Base-by-base conservation (phyloP, 2,329 filamentous ascomycete genomes). In the Pseudonectria buxi region DNA sequence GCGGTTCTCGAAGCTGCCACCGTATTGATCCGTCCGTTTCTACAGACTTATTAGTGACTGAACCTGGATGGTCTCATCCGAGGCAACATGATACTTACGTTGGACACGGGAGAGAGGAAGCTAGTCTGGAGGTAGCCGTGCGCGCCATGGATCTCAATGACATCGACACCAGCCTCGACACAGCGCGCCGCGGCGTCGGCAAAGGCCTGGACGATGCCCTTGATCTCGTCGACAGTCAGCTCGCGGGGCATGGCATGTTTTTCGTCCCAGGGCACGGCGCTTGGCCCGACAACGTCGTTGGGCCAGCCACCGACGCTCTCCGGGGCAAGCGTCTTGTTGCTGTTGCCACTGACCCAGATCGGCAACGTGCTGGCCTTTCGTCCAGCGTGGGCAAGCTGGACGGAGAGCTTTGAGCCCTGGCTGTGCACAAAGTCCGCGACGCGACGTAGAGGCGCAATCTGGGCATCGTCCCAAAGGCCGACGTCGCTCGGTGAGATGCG, bases 331-430 rank as follows among this genome's bases (percentile, higher is more conserved):
- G 50, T 76, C 39, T 56, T 58, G 56, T 32, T 72, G 59, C 68
- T 71, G 2, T 47, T 47, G 14, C 53, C 56, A 12, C 49, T 51
- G 70, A 86, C 61, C 82, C 83, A 90, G 1, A 76, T 75, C 0
- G 78, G 68, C 14, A 77, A 52, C 2, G 67, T 76, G 57, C 68
- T 74, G 2, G 74, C 78, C 59, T 84, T 84, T 37, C 81, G 68
- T 2, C 88, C 88, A 0, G 86, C 87, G 53, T 95, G 88, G 2
- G 68, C 85, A 4, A 94, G 70, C 65, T 95, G 88, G 42, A 94
- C 81, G 33, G 76, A 86, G 34, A 86, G 78, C 45, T 83, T 78
- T 53, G 87, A 80, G 54, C 72, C 74, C 61, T 94, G 88, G 16
- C 74, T 78, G 65, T 94, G 87, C 3, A 83, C 76, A 44, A 88